Evolutionary conservation across 768 basidiomycete species (phyloP).

Genomic region (Piloderma croceum): DNA sequence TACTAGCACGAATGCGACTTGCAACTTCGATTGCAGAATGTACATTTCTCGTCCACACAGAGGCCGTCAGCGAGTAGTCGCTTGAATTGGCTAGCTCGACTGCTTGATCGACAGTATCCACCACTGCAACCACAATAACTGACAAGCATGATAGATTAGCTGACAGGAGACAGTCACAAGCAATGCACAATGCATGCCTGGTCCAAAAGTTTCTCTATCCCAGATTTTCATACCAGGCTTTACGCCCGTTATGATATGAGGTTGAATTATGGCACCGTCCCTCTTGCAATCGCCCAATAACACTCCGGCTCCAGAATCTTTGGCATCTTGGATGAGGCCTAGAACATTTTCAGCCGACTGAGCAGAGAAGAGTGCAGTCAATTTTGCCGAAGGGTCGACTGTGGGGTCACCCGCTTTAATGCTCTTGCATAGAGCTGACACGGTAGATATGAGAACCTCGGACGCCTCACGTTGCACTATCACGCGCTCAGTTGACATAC

Average conservation of each 20-base stretch:
- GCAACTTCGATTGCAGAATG: conserved; percentile 41
- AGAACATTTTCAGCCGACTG: conserved; percentile 42
- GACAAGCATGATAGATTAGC: background rate
- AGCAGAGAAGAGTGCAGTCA: conserved; percentile 40
- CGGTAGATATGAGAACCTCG: conserved; percentile 27
- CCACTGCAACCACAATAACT: conserved; percentile 40
- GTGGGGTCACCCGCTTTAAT: conserved; percentile 37
- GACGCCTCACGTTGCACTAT: conserved; percentile 42
- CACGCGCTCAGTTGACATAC: conserved; percentile 57
- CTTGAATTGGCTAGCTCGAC: conserved; percentile 50
- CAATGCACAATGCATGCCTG: conserved; percentile 34
- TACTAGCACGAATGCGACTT: conserved; percentile 42
- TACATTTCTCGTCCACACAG: conserved; percentile 48
- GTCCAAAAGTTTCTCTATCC: conserved; percentile 60
- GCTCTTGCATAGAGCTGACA: conserved; percentile 26
- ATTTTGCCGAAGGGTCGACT: conserved; percentile 21
- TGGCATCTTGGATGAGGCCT: conserved; percentile 39
- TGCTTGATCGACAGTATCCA: conserved; percentile 48
- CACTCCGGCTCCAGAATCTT: conserved; percentile 39
- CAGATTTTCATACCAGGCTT: conserved; percentile 47
- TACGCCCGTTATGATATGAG: conserved; percentile 46
- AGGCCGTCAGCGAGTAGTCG: conserved; percentile 45
- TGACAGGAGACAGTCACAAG: background rate
- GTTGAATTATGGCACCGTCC: conserved; percentile 40
- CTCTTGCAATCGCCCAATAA: conserved; percentile 38